These are phyloP conservation scores for Collybia mongolica DNA, from an alignment of 768 basidiomycete genomes.

Conservation along the genomic window DNA sequence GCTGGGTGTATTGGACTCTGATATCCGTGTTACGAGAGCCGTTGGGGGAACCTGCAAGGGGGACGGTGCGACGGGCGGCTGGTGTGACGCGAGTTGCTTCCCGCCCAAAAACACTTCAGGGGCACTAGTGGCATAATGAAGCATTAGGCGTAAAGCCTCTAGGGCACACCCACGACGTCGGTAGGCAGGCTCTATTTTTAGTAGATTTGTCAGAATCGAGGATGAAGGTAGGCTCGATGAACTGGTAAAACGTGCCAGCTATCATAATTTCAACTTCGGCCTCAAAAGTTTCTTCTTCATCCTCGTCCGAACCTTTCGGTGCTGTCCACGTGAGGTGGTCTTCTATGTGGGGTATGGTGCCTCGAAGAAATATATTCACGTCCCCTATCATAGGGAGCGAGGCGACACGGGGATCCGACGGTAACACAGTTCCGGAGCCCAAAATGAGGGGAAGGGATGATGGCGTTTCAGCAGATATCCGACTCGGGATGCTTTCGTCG, in stretches of 20 bases:
- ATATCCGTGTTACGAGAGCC: slow-evolving; percentile 68
- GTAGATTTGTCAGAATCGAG: neutral
- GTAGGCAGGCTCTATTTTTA: slow-evolving; percentile 53
- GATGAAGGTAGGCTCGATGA: neutral
- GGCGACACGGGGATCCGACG: slow-evolving; percentile 31
- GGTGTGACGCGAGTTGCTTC: neutral
- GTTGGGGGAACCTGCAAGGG: slow-evolving; percentile 43
- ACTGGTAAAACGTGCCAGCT: slow-evolving; percentile 52
- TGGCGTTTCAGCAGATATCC: slow-evolving; percentile 4
- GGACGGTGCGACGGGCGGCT: slow-evolving; percentile 4
- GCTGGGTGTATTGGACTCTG: slow-evolving; percentile 65
- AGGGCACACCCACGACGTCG: slow-evolving; percentile 67
- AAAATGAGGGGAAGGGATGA: slow-evolving; percentile 4
- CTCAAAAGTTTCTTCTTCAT: slow-evolving; percentile 48
- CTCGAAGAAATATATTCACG: slow-evolving; percentile 86
- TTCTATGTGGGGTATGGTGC: slow-evolving; percentile 25
- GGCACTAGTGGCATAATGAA: slow-evolving; percentile 63
- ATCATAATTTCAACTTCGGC: slow-evolving; percentile 94
- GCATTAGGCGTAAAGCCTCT: slow-evolving; percentile 62
- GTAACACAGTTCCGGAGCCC: slow-evolving; percentile 12
- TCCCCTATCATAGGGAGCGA: slow-evolving; percentile 80
- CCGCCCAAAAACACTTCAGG: slow-evolving; percentile 23
- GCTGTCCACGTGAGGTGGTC: slow-evolving; percentile 6
- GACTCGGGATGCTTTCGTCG: slow-evolving; percentile 11
- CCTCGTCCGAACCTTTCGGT: slow-evolving; percentile 21